Percentiles rank a stretch among this genome's conserved stretches.
These are phyloP conservation scores for Heimioporus sp. DNA, from an alignment of 768 basidiomycete species.

Conservation along the genomic window DNA sequence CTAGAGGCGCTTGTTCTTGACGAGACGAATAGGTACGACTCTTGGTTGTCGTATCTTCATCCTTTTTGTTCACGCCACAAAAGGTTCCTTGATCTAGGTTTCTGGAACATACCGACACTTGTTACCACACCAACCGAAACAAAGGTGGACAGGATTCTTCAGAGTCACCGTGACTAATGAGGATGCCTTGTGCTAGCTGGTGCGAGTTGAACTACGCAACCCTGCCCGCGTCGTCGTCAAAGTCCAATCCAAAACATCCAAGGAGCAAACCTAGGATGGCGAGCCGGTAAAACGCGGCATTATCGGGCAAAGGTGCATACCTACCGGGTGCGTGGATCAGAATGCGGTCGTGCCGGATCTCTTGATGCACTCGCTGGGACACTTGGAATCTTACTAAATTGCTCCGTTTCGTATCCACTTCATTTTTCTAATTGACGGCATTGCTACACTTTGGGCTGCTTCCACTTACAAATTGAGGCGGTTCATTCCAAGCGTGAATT, in stretches of 20 bases:
- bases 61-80: background rate
- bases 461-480: no score
- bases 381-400: no score
- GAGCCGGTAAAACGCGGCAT: conserved; percentile 38
- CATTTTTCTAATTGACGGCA: no score
- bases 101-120: conserved; percentile 68
- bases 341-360: no score
- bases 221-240: conserved; percentile 93
- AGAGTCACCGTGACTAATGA: conserved; percentile 99
- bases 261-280: conserved; percentile 19
- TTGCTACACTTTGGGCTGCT: no score
- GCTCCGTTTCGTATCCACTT: no score
- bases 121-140: conserved; percentile 93
- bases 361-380: no score
- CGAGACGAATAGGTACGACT: conserved; percentile 84
- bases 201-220: conserved; percentile 89
- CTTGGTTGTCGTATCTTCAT: background rate
- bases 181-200: conserved; percentile 84
- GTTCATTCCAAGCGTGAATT: no score
- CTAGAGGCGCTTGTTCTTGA: conserved; percentile 91
- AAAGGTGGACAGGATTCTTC: conserved; percentile 93
- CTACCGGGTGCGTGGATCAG: conserved; percentile 55
- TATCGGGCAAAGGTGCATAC: conserved; percentile 73
- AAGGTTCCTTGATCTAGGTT: no score
- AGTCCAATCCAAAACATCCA: conserved; percentile 71